A percentile compares a stretch with the other conserved stretches of the same genome.
Evolutionary conservation across 306 rosid genomes (phyloP).

Genomic region (Ochetophila trinervis): DNA sequence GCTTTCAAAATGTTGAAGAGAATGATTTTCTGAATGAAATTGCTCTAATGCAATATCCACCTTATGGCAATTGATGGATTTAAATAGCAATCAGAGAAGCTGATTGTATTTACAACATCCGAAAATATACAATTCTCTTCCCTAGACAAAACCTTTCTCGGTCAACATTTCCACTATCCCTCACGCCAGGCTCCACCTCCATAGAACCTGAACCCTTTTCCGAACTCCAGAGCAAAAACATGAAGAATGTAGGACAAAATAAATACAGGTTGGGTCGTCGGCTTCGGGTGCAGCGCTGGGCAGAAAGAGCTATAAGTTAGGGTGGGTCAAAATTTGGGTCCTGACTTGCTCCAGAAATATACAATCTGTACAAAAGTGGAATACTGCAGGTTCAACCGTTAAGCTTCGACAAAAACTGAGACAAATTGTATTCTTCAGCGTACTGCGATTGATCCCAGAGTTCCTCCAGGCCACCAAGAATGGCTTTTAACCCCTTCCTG

Average conservation of each 20-base stretch:
- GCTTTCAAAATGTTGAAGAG: no score
- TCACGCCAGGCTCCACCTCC: not conserved
- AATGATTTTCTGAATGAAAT: no score
- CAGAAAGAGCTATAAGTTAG: conserved; percentile 4
- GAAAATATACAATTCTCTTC: conserved; percentile 22
- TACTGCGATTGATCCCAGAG: conserved; percentile 97
- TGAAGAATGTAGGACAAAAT: conserved; percentile 15
- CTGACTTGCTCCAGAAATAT: conserved; percentile 27
- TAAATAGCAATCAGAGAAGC: no score
- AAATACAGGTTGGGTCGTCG: not conserved
- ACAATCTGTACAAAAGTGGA: conserved; percentile 35
- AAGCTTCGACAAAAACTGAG: conserved; percentile 83
- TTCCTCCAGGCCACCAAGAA: conserved; percentile 92
- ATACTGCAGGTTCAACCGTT: conserved; percentile 50
- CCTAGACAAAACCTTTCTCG: conserved; percentile 15
- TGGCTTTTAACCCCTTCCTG: conserved; percentile 85
- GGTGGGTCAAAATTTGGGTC: conserved; percentile 43
- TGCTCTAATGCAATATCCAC: no score
- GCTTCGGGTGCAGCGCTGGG: not conserved
- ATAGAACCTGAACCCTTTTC: conserved; percentile 11
- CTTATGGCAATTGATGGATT: no score
- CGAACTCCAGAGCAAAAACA: conserved; percentile 5
- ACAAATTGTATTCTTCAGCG: conserved; percentile 87
- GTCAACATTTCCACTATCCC: conserved; percentile 10
- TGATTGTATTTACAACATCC: conserved; percentile 29